phyloP scores from a whole-genome alignment of 441 rosid genomes.

The Pelargonium australe region DNA sequence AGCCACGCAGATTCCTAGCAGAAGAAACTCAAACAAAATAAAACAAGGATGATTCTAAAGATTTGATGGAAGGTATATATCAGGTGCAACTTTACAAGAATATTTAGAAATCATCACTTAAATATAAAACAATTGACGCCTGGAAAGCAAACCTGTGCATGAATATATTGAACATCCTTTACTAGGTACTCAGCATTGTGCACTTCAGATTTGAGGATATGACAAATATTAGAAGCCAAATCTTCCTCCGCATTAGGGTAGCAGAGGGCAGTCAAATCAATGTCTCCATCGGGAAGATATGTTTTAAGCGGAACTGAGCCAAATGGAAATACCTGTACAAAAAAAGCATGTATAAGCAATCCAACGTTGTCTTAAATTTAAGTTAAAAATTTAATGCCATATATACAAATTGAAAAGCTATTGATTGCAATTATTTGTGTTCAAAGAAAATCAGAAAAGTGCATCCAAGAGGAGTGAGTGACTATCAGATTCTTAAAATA shows the following conservation, averaged over 20 bases:
- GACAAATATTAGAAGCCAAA: conserved; percentile 43
- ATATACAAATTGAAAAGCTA: conserved; percentile 18
- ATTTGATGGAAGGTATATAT: conserved; percentile 8
- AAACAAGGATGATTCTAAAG: not conserved
- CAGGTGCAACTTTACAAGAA: not conserved
- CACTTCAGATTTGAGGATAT: conserved; percentile 45
- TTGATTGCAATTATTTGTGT: not conserved
- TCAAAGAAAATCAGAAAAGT: not conserved
- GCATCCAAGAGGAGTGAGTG: not conserved
- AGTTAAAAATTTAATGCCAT: not conserved
- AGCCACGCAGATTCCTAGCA: not conserved
- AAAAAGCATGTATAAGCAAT: conserved; percentile 20
- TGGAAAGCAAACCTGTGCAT: conserved; percentile 63
- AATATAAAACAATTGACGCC: conserved; percentile 14
- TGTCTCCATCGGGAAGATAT: conserved; percentile 95
- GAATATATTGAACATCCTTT: conserved; percentile 62
- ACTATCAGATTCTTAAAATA: not conserved
- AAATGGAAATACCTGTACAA: conserved; percentile 64
- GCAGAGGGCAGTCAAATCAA: conserved; percentile 70
- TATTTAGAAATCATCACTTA: conserved; percentile 14
- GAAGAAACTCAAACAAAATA: not conserved
- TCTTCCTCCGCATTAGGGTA: conserved; percentile 55
- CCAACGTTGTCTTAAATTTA: no score
- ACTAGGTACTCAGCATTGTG: conserved; percentile 41
- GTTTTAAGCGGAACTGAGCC: conserved; percentile 92